Conservation (phyloP, 202 grass and related monocot genomes). For the Dendrocalamus latiflorus region DNA sequence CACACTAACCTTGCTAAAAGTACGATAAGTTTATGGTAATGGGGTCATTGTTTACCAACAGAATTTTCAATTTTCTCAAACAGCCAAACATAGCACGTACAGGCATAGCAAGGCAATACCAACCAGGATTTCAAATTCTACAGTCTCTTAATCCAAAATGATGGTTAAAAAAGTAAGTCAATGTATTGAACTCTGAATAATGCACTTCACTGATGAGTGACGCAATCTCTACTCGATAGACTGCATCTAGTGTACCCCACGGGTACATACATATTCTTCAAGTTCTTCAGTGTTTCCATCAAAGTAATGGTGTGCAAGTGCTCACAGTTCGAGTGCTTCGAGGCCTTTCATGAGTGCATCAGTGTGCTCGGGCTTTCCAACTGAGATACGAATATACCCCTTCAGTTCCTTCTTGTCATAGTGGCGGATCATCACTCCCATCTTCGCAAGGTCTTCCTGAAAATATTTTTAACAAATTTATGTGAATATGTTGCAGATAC, state of each 20-base stretch:
- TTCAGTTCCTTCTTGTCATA: slow-evolving; percentile 91
- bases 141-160: too few species aligned
- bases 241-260: background rate
- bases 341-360: slow-evolving; percentile 80
- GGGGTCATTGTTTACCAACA: too few species aligned
- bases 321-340: slow-evolving; percentile 45
- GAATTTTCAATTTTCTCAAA: too few species aligned
- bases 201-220: background rate
- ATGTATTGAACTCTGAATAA: background rate
- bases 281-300: background rate
- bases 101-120: too few species aligned
- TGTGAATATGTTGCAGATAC: background rate
- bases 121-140: too few species aligned
- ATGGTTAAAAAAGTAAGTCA: too few species aligned
- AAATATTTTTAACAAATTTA: slow-evolving; percentile 18
- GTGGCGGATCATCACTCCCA: slow-evolving; percentile 97
- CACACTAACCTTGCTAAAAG: too few species aligned
- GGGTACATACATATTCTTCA: background rate
- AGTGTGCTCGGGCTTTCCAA: slow-evolving; percentile 91
- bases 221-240: slow-evolving; percentile 1
- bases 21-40: too few species aligned
- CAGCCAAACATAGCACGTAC: too few species aligned
- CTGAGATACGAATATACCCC: slow-evolving; percentile 85
- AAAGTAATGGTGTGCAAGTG: background rate
- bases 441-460: slow-evolving; percentile 91